These are phyloP conservation scores for Cryptococcus jaspeensis DNA, from an alignment of 1,284 basidiomycete genomes.

Conservation along the genomic window DNA sequence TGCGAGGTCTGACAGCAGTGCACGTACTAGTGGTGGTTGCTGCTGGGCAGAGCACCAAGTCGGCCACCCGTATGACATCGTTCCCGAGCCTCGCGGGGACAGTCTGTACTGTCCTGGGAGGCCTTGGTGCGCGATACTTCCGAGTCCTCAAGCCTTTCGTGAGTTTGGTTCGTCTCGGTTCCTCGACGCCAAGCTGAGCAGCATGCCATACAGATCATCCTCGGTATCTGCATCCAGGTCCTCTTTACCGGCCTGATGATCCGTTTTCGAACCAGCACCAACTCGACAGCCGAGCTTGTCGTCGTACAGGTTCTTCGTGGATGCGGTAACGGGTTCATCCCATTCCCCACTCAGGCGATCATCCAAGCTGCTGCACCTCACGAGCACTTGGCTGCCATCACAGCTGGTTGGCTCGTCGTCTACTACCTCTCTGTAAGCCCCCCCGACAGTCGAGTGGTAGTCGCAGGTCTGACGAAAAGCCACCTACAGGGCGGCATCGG, in stretches of 20 bases:
- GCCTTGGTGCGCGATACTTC: slow-evolving; percentile 25
- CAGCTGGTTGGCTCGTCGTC: slow-evolving; percentile 40
- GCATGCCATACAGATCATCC: too few species aligned
- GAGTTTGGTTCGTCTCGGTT: too few species aligned
- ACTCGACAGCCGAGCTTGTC: slow-evolving; percentile 35
- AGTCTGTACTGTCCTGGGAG: slow-evolving; percentile 30
- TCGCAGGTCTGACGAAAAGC: neutral
- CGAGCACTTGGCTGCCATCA: slow-evolving; percentile 45
- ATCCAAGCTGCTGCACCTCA: slow-evolving; percentile 45
- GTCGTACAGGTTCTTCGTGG: slow-evolving; percentile 43
- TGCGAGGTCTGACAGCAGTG: too few species aligned
- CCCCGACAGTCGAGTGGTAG: neutral
- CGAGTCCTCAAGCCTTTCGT: slow-evolving; percentile 43
- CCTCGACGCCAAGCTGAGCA: too few species aligned
- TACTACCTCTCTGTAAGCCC: slow-evolving; percentile 40
- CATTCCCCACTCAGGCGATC: slow-evolving; percentile 43
- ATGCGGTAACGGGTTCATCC: slow-evolving; percentile 37
- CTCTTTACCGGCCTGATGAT: slow-evolving; percentile 45
- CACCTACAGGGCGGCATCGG: slow-evolving; percentile 45
- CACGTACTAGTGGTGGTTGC: too few species aligned
- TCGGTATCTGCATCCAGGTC: slow-evolving; percentile 38
- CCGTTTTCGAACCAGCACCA: slow-evolving; percentile 35
- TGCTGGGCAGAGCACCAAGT: slow-evolving; percentile 29
- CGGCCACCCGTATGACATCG: slow-evolving; percentile 35
- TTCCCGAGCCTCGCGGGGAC: slow-evolving; percentile 36